Evolutionary conservation across 768 basidiomycete genomes (phyloP), one percentile per base, ranked within the genome.

Genomic region (Termitomyces sp.): DNA sequence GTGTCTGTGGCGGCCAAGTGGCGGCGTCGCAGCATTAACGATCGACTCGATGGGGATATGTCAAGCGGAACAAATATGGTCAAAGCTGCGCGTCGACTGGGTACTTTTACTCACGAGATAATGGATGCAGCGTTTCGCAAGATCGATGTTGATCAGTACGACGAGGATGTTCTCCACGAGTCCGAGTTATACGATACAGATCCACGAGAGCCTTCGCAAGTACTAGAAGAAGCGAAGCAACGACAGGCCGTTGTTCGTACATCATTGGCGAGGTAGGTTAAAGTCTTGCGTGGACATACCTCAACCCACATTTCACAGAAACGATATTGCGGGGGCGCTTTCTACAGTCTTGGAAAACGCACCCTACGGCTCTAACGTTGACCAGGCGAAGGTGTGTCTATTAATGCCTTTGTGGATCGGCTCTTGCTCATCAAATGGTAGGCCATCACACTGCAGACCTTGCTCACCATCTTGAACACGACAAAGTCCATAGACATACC

Each of bases 141-240:
- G 72, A 93, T 97, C 72, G 87, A 98, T 74, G 88, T 98, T 65
- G 96, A 98, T 74, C 79, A 75, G 40, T 92, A 85, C 73, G 96
- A 98, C 67, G 96, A 98, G 69, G 96, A 98, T 64, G 80, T 84
- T 22, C 72, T 98, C 7, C 81, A 86, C 44, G 90, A 94, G 56
- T 82, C 81, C 15, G 93, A 96, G 61, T 82, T 98, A 28, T 95
- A 87, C 68, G 88, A 90, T 30, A 80, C 88, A 2, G 94, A 98
- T 66, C 87, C 91, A 7, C 77, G 93, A 51, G 82, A 84, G 47
- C 86, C 93, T 2, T 74, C 79, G 0, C 84, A 88, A 57, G 85
- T 87, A 28, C 68, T 92, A 48, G 78, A 75, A 41, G 92, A 94
- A 53, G 83, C 90, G 42, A 91, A 88, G 70, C 80, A 84, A 67